Conservation (phyloP, 2,329 filamentous ascomycete species). For the Berkeleyomyces rouxiae region DNA sequence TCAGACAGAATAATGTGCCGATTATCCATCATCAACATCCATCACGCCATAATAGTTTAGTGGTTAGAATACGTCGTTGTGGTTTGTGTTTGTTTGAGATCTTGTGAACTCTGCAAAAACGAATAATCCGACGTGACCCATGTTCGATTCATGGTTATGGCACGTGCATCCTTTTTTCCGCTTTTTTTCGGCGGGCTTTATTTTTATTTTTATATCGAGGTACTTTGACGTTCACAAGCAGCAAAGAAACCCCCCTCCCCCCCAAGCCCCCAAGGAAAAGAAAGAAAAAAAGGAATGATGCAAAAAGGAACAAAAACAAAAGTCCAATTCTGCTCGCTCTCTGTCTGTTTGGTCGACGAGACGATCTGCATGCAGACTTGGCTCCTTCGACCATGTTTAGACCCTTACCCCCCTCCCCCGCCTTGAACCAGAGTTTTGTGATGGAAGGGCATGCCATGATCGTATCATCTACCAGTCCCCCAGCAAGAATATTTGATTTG, state of each 20-base stretch:
- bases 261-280: too few relatives aligned
- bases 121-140: constrained; percentile 1
- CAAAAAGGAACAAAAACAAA: too few relatives aligned
- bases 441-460: not conserved
- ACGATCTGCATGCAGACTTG: not conserved
- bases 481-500: not conserved
- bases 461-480: not conserved
- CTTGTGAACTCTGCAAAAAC: too few relatives aligned
- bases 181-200: too few relatives aligned
- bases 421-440: not conserved
- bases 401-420: not conserved
- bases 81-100: not conserved
- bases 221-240: too few relatives aligned
- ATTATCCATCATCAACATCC: not conserved
- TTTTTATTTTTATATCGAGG: too few relatives aligned
- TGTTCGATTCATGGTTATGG: constrained; percentile 12
- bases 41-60: constrained; percentile 8
- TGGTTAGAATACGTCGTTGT: constrained; percentile 11
- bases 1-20: not conserved
- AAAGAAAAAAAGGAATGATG: too few relatives aligned
- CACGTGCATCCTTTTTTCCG: not conserved
- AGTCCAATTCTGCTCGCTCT: not conserved
- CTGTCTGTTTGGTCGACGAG: not conserved
- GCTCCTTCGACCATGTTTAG: not conserved
- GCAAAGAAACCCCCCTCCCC: too few relatives aligned